Base-by-base conservation (phyloP, 768 basidiomycete genomes). In the Phallus indusiatus region DNA sequence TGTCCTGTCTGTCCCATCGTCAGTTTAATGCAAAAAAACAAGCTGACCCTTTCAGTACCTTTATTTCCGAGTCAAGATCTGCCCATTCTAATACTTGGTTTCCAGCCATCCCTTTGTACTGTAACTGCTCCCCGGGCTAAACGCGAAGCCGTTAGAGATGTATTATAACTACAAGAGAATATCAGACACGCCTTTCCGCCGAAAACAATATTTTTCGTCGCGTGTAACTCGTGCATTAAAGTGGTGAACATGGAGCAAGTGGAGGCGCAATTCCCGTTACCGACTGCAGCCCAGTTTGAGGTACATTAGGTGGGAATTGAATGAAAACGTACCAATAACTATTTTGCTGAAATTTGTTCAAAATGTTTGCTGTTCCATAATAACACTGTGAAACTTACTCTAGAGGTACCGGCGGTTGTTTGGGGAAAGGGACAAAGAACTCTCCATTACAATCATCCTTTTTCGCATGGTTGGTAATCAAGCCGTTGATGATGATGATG, bases 181-280 rank as follows among this genome's bases (percentile, higher is more conserved):
- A 3, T n/a, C 28, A 22, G 16, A 34, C 47, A 5, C 17, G 33
- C 56, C 47, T 79, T 81, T 21, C 81, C 81, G 21, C 83, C 81
- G 61, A 83, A 83, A 14, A 82, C 67, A 5, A 78, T 81, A 48
- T 79, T 76, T 63, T 74, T 79, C 2, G 77, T 80, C 9, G 73
- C 65, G 63, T 82, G 79, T 12, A 74, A 68, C 66, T 85, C 83
- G 54, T 75, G 72, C 82, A 85, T 83, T 55, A 83, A 66, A 1
- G 81, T 83, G 57, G 75, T 79, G 66, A 84, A 84, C 76, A 82
- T 77, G 0, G 82, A 80, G 60, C 83, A 84, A 1, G 83, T 84
- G 5, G 81, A 82, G 7, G 82, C 82, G 61, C 82, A 85, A 50
- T 63, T 59, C 17, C 63, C 66, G 37, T 67, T 67, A 9, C 67